phyloP scores from a whole-genome alignment of 768 basidiomycete species.

The Mycena capillaripes region DNA sequence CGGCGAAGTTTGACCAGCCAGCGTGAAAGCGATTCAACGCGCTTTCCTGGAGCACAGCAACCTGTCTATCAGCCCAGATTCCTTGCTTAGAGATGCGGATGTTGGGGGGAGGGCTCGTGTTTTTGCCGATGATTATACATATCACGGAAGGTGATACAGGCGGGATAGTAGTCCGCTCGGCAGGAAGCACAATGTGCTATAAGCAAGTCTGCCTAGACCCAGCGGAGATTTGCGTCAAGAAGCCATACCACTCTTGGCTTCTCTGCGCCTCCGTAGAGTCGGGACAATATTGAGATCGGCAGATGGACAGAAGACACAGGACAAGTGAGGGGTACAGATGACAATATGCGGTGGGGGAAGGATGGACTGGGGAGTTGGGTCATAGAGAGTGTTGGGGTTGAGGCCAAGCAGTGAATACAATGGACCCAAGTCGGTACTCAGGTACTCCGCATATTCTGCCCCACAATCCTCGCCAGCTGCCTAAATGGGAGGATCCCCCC shows the following conservation, averaged over 20 bases:
- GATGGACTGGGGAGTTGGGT: background rate
- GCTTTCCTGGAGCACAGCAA: background rate
- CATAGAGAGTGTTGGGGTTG: too few species aligned
- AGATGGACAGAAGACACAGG: background rate
- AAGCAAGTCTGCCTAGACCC: background rate
- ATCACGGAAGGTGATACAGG: background rate
- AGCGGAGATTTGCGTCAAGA: background rate
- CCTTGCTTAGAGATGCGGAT: background rate
- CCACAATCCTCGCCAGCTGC: too few species aligned
- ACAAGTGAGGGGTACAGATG: background rate
- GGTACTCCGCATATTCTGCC: too few species aligned
- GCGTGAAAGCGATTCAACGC: background rate
- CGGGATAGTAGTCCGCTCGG: background rate
- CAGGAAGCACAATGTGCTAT: background rate
- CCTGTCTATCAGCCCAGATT: background rate
- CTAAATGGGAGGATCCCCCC: too few species aligned
- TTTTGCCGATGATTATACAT: background rate
- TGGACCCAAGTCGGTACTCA: too few species aligned
- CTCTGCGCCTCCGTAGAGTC: background rate
- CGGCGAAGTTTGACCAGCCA: background rate
- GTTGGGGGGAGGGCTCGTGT: background rate
- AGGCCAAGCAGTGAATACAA: too few species aligned
- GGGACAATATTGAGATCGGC: background rate
- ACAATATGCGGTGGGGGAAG: background rate
- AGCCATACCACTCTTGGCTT: background rate